A percentile compares a stretch with the other conserved stretches of the same genome.
Evolutionary conservation across 2,329 filamentous ascomycete species (phyloP).

Genomic region (Zopfia rhizophila): DNA sequence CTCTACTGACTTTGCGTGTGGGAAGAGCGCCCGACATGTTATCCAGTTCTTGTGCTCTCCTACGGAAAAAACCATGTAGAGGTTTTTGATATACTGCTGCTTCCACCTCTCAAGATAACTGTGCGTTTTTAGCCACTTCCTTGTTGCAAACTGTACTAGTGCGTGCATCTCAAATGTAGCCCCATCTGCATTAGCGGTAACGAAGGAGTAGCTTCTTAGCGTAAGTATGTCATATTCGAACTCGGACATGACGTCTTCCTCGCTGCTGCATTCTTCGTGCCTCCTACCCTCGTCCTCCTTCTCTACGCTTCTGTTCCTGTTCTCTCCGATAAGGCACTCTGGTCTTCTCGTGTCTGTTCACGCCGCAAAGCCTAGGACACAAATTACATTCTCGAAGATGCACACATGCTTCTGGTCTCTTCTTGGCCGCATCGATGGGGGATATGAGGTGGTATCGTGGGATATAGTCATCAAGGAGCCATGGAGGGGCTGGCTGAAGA

Average conservation of each 20-base stretch:
- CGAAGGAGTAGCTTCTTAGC: neutral
- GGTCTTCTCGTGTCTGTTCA: constrained; percentile 82
- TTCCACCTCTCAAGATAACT: constrained; percentile 34
- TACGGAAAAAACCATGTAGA: constrained; percentile 31
- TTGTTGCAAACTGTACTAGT: constrained; percentile 3
- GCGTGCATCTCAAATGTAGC: neutral
- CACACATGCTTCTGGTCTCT: constrained; percentile 77
- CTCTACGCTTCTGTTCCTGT: neutral
- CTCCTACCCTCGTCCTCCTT: neutral
- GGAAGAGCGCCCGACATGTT: constrained; percentile 36
- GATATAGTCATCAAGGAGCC: constrained; percentile 77
- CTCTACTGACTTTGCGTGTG: constrained; percentile 31
- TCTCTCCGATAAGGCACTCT: constrained; percentile 64
- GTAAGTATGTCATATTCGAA: neutral
- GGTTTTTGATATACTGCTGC: constrained; percentile 33
- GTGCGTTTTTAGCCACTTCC: constrained; percentile 5
- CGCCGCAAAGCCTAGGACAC: constrained; percentile 79
- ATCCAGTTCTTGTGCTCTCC: constrained; percentile 38
- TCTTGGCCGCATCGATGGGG: constrained; percentile 74
- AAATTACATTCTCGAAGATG: constrained; percentile 84
- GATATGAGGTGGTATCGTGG: constrained; percentile 77
- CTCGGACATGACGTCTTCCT: no score
- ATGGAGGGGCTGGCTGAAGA: constrained; percentile 68
- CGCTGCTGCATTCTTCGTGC: neutral
- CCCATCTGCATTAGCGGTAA: neutral